Evolutionary conservation across 768 basidiomycete genomes (phyloP), one percentile per base, ranked within the genome.

Genomic region (Boletus huronensis): DNA sequence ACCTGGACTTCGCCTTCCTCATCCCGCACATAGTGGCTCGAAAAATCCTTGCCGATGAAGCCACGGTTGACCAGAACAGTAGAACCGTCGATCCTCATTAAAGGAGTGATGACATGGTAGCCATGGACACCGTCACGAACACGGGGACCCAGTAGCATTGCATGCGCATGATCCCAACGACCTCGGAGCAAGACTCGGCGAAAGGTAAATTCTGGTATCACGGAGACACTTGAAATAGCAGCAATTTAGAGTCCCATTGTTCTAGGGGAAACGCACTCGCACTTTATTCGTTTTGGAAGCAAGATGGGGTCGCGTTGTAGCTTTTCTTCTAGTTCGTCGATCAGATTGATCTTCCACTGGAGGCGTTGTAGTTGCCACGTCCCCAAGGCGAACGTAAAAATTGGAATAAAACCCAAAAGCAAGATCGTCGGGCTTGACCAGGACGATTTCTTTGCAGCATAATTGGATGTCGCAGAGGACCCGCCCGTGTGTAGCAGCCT

Each of bases 301-400:
- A 76, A 64, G 52, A 99, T 81, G 1, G 96, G 88, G 31, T 82
- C 83, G 16, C 88, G 77, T 58, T 87, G 80, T 34, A 98, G 74
- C 72, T 97, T 96, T 71, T 90, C 85, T 68, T 97, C 89, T 34
- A 98, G 78, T 64, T 98, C 91, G 60, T 97, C 91, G 58, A 98
- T 98, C 48, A 99, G 78, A 49, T 83, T 82, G 42, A 96, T 77
- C 72, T 99, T 99, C 97, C 97, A 99, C 69, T 90, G 82, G 29
- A 98, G 80, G 45, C 97, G 83, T 62, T 91, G 82, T 31, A 99
- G 75, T 72, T 99, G 97, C 96, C 96, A 98, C 19, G 84, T 82
- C 17, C 97, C 96, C 57, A 99, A 76, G 16, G 80, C 88, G 60
- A 94, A 93, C 0, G 93, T 93, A 66, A 97, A 85, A 56, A 98